Percentiles rank a stretch among this genome's conserved stretches.
Evolutionary conservation across 2,329 filamentous ascomycete genomes (phyloP).

Genomic region (Colletotrichum sojae): DNA sequence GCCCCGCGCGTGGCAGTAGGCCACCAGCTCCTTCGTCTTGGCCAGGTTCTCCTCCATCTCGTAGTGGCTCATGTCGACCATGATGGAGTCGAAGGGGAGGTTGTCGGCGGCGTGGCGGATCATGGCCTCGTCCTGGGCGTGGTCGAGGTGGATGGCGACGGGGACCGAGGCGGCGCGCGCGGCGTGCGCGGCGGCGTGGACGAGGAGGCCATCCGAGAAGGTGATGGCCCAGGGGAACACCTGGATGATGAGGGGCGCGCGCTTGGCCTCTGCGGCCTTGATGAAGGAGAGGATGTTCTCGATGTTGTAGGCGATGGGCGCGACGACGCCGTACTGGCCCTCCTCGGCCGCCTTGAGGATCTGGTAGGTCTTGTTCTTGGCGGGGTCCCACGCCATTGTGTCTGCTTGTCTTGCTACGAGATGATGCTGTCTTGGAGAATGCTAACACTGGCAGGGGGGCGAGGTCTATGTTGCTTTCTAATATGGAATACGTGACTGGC

Average conservation of each 20-base stretch:
- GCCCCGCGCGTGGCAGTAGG: slow-evolving; percentile 72
- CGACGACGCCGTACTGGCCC: slow-evolving; percentile 68
- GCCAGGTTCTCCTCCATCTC: slow-evolving; percentile 78
- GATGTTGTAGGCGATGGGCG: slow-evolving; percentile 72
- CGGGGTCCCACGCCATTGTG: slow-evolving; percentile 43
- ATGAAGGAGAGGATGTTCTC: slow-evolving; percentile 79
- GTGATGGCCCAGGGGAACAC: slow-evolving; percentile 81
- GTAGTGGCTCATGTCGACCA: slow-evolving; percentile 84
- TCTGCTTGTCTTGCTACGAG: not conserved
- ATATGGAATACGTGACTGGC: slow-evolving; percentile 6
- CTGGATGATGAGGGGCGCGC: slow-evolving; percentile 76
- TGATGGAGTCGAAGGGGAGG: slow-evolving; percentile 77
- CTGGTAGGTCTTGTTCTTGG: slow-evolving; percentile 45
- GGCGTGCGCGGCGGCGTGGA: slow-evolving; percentile 68
- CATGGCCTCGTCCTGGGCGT: slow-evolving; percentile 69
- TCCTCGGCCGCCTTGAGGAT: slow-evolving; percentile 68
- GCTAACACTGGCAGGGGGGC: not conserved
- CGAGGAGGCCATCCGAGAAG: slow-evolving; percentile 69
- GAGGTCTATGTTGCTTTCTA: not conserved
- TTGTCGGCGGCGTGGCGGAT: slow-evolving; percentile 69
- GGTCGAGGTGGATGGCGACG: slow-evolving; percentile 75
- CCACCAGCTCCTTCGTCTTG: slow-evolving; percentile 72
- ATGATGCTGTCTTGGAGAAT: not conserved
- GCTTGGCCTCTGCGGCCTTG: slow-evolving; percentile 76
- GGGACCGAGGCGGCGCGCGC: slow-evolving; percentile 71